Evolutionary conservation across 1,139 yeast species (phyloP), one percentile per base, ranked within the genome.

Genomic region (Candida labiduridarum): DNA sequence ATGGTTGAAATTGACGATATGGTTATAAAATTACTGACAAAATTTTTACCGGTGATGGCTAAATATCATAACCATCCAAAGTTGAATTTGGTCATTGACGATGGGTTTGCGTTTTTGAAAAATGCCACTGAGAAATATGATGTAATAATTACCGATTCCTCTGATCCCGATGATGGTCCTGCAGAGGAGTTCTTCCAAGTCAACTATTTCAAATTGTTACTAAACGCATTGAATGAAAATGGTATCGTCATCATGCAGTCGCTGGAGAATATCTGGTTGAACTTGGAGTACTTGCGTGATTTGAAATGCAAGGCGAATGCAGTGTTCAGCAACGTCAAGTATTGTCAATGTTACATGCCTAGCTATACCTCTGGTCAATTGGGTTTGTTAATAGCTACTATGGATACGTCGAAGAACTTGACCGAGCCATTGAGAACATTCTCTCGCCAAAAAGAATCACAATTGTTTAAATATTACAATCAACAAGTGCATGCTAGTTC

Each of bases 81-180:
- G 59, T 90, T 89, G 44, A 79, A 82, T 47, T 84, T 91, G 29
- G 79, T 84, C 58, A 80, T 94, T 55, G 89, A 88, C 52, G 99
- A 92, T 71, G 99, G 99, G 9, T 91, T 94, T 73, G 79, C 89
- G 71, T 92, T 76, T 66, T 76, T 92, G 60, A 78, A 81, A 53
- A 66, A 48, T 65, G 72, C 61, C 18, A 52, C 51, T 1, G 66
- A 64, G 27, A 78, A 80, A 59, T 92, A 78, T 65, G 98, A 94
- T 67, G 87, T 92, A 45, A 91, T 94, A 58, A 91, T 94, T 60
- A 91, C 97, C 35, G 99, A 94, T 68, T 89, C 97, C 9, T 88
- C 96, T 10, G 99, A 94, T 67, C 98, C 98, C 2, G 98, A 94
- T 63, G 98, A 94, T 62, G 99, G 99, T 1, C 99, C 99, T 9